Conservation (phyloP, 257 asterid species). For the Coffea eugenioides region DNA sequence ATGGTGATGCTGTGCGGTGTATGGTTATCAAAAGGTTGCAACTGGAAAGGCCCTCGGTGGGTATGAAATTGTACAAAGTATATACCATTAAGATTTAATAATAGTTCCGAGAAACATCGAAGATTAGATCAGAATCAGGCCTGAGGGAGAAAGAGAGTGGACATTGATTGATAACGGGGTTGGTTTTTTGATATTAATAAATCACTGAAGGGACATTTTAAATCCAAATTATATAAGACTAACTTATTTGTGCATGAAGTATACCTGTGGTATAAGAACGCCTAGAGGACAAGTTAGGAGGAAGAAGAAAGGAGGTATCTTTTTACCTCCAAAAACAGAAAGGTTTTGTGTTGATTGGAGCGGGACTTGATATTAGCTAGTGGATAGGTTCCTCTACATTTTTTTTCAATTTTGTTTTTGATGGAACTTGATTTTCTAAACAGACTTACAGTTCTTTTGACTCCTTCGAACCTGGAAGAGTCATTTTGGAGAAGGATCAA, state of each 20-base stretch:
- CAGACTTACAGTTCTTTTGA: conserved; percentile 67
- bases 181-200: background rate
- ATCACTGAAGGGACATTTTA: background rate
- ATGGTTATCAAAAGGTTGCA: too few species aligned
- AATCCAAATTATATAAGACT: background rate
- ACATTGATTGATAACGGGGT: background rate
- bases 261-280: background rate
- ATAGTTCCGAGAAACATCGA: background rate
- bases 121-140: background rate
- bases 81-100: background rate
- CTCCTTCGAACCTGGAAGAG: conserved; percentile 61
- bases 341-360: background rate
- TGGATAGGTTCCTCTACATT: background rate
- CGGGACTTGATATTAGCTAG: background rate
- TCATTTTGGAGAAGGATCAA: conserved; percentile 53
- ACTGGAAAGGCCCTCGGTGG: background rate
- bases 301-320: background rate
- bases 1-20: background rate
- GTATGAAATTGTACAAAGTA: background rate
- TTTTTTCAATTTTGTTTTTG: background rate
- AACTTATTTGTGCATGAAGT: background rate
- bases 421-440: background rate
- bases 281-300: background rate
- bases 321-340: background rate
- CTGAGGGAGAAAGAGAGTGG: background rate